A percentile compares a stretch with the other conserved stretches of the same genome.
Conservation (phyloP, 495 filamentous ascomycete species). For the Thermothielavioides terrestris region DNA sequence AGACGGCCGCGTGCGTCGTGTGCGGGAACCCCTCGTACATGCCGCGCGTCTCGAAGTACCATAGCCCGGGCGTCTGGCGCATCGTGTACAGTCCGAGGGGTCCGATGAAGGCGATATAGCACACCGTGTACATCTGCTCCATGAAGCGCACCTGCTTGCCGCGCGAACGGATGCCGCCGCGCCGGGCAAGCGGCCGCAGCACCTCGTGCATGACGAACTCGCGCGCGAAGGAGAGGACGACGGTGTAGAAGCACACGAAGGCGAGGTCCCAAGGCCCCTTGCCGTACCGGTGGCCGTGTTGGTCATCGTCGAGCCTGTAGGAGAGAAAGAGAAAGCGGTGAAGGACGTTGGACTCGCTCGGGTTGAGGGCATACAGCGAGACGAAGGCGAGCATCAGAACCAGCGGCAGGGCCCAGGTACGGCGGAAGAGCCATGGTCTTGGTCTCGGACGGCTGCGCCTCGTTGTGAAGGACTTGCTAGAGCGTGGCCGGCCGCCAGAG, state of each 20-base stretch:
- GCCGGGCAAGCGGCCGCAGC: conserved; percentile 67
- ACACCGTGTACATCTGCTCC: conserved; percentile 93
- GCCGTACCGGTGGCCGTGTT: conserved; percentile 51
- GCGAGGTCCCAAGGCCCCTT: conserved; percentile 79
- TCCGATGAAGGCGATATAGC: conserved; percentile 81
- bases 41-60: conserved; percentile 87
- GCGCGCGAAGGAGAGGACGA: conserved; percentile 84
- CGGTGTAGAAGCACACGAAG: conserved; percentile 82
- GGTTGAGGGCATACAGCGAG: conserved; percentile 65
- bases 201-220: conserved; percentile 95
- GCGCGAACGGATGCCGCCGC: conserved; percentile 58
- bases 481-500: neutral
- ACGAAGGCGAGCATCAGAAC: conserved; percentile 57
- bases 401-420: conserved; percentile 75
- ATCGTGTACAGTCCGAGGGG: conserved; percentile 89
- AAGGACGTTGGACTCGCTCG: conserved; percentile 70
- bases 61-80: conserved; percentile 67
- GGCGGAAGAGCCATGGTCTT: conserved; percentile 14
- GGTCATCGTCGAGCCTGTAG: conserved; percentile 57
- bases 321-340: conserved; percentile 87
- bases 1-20: conserved; percentile 66
- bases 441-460: neutral
- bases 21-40: conserved; percentile 94
- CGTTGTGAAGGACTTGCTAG: neutral
- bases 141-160: conserved; percentile 87